Evolutionary conservation across 495 filamentous ascomycete genomes (phyloP).

Genomic region (Xylaria telfairii): DNA sequence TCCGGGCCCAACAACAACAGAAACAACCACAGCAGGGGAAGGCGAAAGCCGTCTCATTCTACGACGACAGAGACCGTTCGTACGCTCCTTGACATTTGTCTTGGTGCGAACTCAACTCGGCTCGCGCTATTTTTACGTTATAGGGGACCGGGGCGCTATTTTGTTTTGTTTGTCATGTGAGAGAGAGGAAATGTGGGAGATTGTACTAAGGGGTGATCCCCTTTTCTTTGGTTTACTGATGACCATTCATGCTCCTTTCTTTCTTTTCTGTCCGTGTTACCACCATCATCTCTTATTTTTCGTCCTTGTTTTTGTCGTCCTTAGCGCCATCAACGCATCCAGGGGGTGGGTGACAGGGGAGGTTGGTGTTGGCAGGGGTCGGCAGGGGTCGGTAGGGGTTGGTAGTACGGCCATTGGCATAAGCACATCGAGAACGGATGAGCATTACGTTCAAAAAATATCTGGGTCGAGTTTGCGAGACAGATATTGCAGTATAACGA

Average conservation of each 20-base stretch:
- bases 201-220: background rate
- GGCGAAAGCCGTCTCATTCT: slow-evolving; percentile 12
- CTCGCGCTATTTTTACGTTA: background rate
- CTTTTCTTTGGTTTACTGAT: background rate
- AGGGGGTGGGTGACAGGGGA: background rate
- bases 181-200: background rate
- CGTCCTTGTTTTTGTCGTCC: background rate
- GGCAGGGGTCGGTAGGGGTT: background rate
- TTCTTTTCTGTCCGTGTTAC: background rate
- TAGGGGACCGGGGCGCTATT: background rate
- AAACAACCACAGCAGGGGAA: slow-evolving; percentile 10
- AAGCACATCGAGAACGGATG: background rate
- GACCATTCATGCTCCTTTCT: background rate
- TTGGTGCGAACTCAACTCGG: background rate
- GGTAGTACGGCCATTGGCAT: background rate
- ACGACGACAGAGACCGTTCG: slow-evolving; percentile 2
- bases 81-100: background rate
- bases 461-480: background rate
- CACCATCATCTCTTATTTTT: background rate
- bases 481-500: background rate
- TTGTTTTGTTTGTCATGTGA: background rate
- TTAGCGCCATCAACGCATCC: background rate
- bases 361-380: background rate
- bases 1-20: slow-evolving; percentile 24
- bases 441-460: background rate